A percentile compares a stretch with the other conserved stretches of the same genome.
These are phyloP conservation scores for Blastobotrys arbuscula DNA, from an alignment of 1,139 yeast species.

Conservation along the genomic window DNA sequence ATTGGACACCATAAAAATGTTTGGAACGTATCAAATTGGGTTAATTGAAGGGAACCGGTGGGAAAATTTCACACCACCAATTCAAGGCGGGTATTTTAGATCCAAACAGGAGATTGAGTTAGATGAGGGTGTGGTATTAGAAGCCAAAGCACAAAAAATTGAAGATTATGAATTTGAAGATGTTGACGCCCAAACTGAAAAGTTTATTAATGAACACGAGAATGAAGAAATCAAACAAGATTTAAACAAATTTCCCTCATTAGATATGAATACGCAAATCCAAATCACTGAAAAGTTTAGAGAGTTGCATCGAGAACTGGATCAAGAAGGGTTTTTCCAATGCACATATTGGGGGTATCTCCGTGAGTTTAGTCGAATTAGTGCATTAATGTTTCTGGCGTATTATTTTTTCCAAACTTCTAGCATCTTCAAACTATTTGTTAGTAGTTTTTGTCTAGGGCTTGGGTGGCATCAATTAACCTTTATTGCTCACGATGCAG, in stretches of 20 bases:
- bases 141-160: neutral
- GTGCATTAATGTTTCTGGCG: conserved; percentile 47
- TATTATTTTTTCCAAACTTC: conserved; percentile 39
- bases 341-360: conserved; percentile 70
- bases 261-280: conserved; percentile 65
- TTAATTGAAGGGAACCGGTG: conserved; percentile 43
- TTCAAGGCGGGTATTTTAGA: conserved; percentile 68
- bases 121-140: conserved; percentile 23
- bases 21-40: conserved; percentile 60
- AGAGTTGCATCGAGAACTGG: conserved; percentile 52
- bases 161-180: neutral
- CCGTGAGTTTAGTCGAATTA: conserved; percentile 59
- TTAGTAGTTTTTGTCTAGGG: conserved; percentile 65
- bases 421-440: conserved; percentile 35
- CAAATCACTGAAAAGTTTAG: conserved; percentile 52
- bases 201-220: conserved; percentile 53
- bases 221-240: conserved; percentile 50
- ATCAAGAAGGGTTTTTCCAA: conserved; percentile 55
- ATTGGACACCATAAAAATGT: conserved; percentile 47
- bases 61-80: conserved; percentile 78
- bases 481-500: conserved; percentile 86
- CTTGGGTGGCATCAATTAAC: conserved; percentile 87
- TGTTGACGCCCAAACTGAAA: conserved; percentile 24
- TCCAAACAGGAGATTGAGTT: conserved; percentile 23
- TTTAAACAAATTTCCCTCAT: conserved; percentile 49